Conservation (phyloP, 345 rosid species). For the Murraya koenigii region DNA sequence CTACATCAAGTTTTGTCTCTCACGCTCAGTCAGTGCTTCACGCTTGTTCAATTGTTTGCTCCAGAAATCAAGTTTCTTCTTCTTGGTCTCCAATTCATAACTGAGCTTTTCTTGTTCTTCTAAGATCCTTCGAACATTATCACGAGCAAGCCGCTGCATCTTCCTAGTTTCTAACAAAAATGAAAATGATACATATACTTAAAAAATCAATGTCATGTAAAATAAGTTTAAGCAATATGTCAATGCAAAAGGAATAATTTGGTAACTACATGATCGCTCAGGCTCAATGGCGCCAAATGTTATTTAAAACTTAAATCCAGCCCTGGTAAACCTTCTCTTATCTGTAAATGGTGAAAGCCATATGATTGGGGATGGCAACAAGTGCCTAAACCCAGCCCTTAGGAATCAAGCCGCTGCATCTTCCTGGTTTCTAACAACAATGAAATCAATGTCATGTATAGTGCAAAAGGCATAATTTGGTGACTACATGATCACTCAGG, state of each 20-base stretch:
- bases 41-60: slow-evolving; percentile 70
- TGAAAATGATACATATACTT: slow-evolving; percentile 15
- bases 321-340: background rate
- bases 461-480: background rate
- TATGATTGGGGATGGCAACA: background rate
- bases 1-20: slow-evolving; percentile 83
- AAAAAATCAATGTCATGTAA: background rate
- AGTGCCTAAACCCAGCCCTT: background rate
- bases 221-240: background rate
- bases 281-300: background rate
- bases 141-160: slow-evolving; percentile 68
- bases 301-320: background rate
- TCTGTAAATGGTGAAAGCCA: background rate
- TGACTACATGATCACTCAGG: background rate
- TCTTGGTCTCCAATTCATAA: slow-evolving; percentile 60
- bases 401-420: slow-evolving; percentile 49
- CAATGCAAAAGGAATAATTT: background rate
- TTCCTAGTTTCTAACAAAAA: slow-evolving; percentile 66
- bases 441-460: background rate
- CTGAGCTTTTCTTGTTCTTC: slow-evolving; percentile 64
- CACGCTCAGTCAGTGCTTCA: slow-evolving; percentile 77
- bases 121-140: slow-evolving; percentile 57
- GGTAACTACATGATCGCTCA: background rate
- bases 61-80: slow-evolving; percentile 49
- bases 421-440: slow-evolving; percentile 65